phyloP scores from a whole-genome alignment of 805 yeast species.

The Komagataella pastoris region DNA sequence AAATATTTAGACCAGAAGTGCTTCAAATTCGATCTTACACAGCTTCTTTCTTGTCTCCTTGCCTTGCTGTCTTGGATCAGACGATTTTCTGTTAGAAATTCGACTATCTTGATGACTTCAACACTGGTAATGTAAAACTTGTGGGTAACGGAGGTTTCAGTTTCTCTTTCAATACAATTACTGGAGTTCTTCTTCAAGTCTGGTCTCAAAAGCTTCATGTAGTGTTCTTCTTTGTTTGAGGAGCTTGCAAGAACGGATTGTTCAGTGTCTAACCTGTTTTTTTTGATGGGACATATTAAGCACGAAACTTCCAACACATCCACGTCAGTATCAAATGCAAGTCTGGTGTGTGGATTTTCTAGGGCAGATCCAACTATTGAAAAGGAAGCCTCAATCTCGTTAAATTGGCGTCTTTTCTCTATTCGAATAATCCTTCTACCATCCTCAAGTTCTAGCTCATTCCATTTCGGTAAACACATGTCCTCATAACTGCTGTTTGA shows the following conservation, averaged over 20 bases:
- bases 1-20: conserved; percentile 57
- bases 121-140: conserved; percentile 48
- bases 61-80: conserved; percentile 27
- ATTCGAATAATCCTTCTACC: conserved; percentile 44
- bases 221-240: not conserved
- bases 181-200: not conserved
- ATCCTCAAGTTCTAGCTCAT: conserved; percentile 28
- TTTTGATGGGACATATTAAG: conserved; percentile 29
- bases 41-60: conserved; percentile 49
- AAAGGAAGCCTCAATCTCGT: conserved; percentile 32
- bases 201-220: not conserved
- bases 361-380: conserved; percentile 37
- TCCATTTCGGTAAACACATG: conserved; percentile 41
- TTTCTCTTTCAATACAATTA: not conserved
- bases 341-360: conserved; percentile 28
- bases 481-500: conserved; percentile 31
- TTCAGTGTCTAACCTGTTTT: conserved; percentile 10
- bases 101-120: conserved; percentile 54
- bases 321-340: conserved; percentile 23
- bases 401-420: conserved; percentile 37
- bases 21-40: conserved; percentile 51
- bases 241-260: conserved; percentile 8
- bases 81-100: conserved; percentile 40
- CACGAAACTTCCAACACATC: conserved; percentile 50
- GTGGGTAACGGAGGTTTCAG: conserved; percentile 2